Evolutionary conservation across 768 basidiomycete species (phyloP), one percentile per base, ranked within the genome.

Genomic region (Holtermanniella nyarrowii): DNA sequence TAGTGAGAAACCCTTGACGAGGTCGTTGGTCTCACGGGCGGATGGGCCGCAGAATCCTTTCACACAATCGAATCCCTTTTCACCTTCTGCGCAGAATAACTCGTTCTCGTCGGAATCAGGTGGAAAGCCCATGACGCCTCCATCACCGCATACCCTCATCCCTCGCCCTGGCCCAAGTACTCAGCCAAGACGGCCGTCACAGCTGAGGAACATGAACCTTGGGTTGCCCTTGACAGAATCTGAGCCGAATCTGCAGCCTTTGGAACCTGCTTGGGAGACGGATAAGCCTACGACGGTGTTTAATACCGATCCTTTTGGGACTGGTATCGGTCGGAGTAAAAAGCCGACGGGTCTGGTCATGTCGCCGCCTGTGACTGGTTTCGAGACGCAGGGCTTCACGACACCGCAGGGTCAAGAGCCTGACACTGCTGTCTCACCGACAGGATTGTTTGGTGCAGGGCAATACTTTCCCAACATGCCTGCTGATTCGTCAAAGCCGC

Each of bases 311-410:
- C 68, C 69, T 0, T 70, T 72, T 46, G 58, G 56, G 13, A 41
- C 57, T 10, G n/a, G 31, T 16, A 7, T 37, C 31, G 16, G 16
- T 7, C 31, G 31, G 10, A 16, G 16, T 37, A 37, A 37, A 7
- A 37, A 37, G 51, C 59, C 57, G 62, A 62, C 54, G 53, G 61
- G 48, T 58, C 50, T 46, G 50, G 49, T 46, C 65, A 66, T 26
- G 73, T 72, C 40, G 65, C 72, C 46, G 73, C 71, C 55, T 61
- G n/a, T n/a, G n/a, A n/a, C n/a, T n/a, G n/a, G n/a, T n/a, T n/a
- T n/a, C n/a, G n/a, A n/a, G n/a, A n/a, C n/a, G n/a, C n/a, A n/a
- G n/a, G n/a, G n/a, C n/a, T n/a, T n/a, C n/a, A n/a, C n/a, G n/a
- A n/a, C n/a, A n/a, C n/a, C n/a, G n/a, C n/a, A n/a, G n/a, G n/a